Percentiles rank a stretch among this genome's conserved stretches.
Evolutionary conservation across 352 stramenopile genomes (phyloP).

Genomic region (Pythium sp.): DNA sequence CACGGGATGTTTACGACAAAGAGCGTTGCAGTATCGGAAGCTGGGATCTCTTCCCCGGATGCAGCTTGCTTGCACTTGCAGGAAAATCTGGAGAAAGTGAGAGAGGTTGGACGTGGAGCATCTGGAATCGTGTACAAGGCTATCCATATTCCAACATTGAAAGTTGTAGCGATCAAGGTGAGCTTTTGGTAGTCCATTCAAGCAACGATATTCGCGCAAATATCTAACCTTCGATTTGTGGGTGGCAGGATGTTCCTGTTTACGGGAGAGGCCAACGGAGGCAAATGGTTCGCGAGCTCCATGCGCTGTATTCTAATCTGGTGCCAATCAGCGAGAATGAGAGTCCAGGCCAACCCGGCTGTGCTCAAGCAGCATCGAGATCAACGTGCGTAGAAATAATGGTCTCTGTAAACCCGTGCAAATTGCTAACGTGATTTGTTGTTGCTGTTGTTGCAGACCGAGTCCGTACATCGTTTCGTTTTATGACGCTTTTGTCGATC

Average conservation of each 20-base stretch:
- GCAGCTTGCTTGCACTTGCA: slow-evolving; percentile 72
- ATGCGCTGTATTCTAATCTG: slow-evolving; percentile 88
- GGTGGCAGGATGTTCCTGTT: slow-evolving; percentile 71
- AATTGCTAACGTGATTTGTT: neutral
- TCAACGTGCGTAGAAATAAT: slow-evolving; percentile 31
- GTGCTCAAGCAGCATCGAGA: slow-evolving; percentile 13
- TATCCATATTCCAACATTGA: slow-evolving; percentile 89
- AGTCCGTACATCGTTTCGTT: slow-evolving; percentile 91
- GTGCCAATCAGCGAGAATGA: slow-evolving; percentile 64
- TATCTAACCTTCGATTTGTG: neutral
- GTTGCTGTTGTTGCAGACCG: slow-evolving; percentile 28
- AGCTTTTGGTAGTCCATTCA: slow-evolving; percentile 1
- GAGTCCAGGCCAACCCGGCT: slow-evolving; percentile 19
- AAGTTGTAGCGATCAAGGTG: slow-evolving; percentile 89
- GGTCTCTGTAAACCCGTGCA: neutral
- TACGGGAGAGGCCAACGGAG: slow-evolving; percentile 79
- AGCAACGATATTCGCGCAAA: neutral
- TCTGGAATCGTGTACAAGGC: slow-evolving; percentile 88
- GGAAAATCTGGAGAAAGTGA: slow-evolving; percentile 80
- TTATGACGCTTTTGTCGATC: slow-evolving; percentile 91
- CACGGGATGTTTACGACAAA: slow-evolving; percentile 87
- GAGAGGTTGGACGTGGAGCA: slow-evolving; percentile 74
- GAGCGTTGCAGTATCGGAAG: slow-evolving; percentile 79
- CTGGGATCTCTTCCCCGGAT: slow-evolving; percentile 82
- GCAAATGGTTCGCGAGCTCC: slow-evolving; percentile 90